phyloP scores from a whole-genome alignment of 306 rosid genomes.

The Prunus armeniaca region DNA sequence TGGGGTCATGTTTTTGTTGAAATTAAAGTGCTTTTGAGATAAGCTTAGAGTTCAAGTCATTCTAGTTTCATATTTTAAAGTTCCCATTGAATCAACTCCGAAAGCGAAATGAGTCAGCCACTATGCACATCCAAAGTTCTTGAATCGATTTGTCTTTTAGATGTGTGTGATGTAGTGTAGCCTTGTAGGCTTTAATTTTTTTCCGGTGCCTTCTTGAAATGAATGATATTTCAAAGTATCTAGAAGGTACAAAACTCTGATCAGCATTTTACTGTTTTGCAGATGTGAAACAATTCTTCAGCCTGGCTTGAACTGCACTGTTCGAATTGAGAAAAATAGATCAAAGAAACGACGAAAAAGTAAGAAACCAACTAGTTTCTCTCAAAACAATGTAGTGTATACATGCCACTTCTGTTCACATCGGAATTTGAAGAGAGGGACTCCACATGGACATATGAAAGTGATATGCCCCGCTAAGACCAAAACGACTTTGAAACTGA shows the following conservation, averaged over 20 bases:
- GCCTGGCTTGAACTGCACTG: conserved; percentile 66
- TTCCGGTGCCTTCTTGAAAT: background rate
- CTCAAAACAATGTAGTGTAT: conserved; percentile 60
- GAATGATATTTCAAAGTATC: background rate
- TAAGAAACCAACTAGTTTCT: conserved; percentile 28
- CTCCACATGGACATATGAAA: conserved; percentile 55
- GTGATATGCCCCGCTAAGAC: conserved; percentile 39
- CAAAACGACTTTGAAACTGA: conserved; percentile 29
- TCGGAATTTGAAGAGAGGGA: conserved; percentile 63
- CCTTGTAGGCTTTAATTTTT: background rate
- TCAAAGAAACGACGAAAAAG: conserved; percentile 34
- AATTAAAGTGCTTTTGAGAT: background rate
- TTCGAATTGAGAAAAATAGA: conserved; percentile 57
- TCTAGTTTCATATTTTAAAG: no score
- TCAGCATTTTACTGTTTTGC: conserved; percentile 23
- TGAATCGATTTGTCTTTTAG: background rate
- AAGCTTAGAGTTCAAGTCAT: background rate
- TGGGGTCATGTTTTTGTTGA: background rate
- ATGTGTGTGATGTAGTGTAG: background rate
- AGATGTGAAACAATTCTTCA: conserved; percentile 79
- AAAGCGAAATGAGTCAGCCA: background rate
- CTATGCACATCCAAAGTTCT: background rate
- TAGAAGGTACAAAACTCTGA: background rate
- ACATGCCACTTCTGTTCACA: conserved; percentile 62
- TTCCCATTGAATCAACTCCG: background rate